These are phyloP conservation scores for Quillaja saponaria DNA, from an alignment of 306 rosid species.

Conservation along the genomic window DNA sequence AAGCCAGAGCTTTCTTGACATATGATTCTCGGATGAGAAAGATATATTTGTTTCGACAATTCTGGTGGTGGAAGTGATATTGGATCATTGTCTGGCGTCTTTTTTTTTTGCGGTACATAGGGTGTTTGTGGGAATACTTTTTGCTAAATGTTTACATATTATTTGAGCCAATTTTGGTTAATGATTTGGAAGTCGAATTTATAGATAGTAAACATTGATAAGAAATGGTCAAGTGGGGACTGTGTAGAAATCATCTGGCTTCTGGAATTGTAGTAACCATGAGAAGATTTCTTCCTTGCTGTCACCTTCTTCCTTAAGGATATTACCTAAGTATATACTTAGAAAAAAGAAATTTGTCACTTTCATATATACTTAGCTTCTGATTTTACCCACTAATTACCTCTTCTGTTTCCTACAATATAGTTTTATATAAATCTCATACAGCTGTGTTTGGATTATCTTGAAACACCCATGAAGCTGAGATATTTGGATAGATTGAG, in stretches of 20 bases:
- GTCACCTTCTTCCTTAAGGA: neutral
- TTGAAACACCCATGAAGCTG: no score
- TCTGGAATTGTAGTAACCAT: neutral
- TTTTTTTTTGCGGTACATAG: slow-evolving; percentile 39
- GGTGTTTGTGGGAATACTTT: slow-evolving; percentile 19
- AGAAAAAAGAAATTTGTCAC: no score
- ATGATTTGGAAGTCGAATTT: slow-evolving; percentile 39
- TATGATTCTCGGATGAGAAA: slow-evolving; percentile 67
- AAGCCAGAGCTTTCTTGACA: slow-evolving; percentile 76
- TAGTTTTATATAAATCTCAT: no score
- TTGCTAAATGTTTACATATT: slow-evolving; percentile 22
- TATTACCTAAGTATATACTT: no score
- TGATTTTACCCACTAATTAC: no score
- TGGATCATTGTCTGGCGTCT: slow-evolving; percentile 11
- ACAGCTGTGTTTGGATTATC: no score
- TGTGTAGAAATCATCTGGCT: slow-evolving; percentile 17
- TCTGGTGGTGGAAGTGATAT: slow-evolving; percentile 76
- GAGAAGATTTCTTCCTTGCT: slow-evolving; percentile 6
- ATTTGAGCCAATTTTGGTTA: slow-evolving; percentile 29
- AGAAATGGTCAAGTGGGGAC: slow-evolving; percentile 10
- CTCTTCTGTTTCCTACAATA: no score
- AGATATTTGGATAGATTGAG: no score
- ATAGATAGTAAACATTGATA: slow-evolving; percentile 34
- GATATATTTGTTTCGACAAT: slow-evolving; percentile 62
- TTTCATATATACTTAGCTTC: no score